phyloP scores from a whole-genome alignment of 164 flowering plant species.

The Liquidambar formosana region DNA sequence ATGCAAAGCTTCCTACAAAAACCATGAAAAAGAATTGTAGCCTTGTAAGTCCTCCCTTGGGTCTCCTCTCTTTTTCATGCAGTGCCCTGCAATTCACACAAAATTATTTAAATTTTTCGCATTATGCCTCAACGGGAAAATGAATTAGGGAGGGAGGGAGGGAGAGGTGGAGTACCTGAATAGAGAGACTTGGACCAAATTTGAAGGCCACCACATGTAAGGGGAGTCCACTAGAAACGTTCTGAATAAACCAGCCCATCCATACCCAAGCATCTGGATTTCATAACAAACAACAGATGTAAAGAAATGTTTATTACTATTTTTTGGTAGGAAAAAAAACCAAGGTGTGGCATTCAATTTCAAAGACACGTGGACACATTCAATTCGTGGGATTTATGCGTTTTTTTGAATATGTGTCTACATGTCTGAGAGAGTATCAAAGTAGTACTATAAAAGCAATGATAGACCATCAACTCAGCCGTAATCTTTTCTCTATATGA shows the following conservation, averaged over 20 bases:
- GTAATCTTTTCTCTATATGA: too few relatives aligned
- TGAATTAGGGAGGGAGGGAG: neutral
- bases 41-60: conserved; percentile 46
- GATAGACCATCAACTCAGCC: too few relatives aligned
- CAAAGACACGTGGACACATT: too few relatives aligned
- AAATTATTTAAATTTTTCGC: too few relatives aligned
- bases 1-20: conserved; percentile 46
- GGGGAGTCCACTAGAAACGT: conserved; percentile 45
- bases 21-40: conserved; percentile 60
- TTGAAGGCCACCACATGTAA: conserved; percentile 46
- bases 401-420: too few relatives aligned
- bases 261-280: conserved; percentile 63
- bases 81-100: conserved; percentile 37
- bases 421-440: too few relatives aligned
- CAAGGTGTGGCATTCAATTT: too few relatives aligned
- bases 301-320: too few relatives aligned
- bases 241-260: conserved; percentile 73
- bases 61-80: conserved; percentile 54
- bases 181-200: conserved; percentile 39
- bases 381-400: too few relatives aligned
- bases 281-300: neutral
- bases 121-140: too few relatives aligned
- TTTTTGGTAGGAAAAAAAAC: too few relatives aligned
- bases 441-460: too few relatives aligned
- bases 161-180: conserved; percentile 26